Base-by-base conservation (phyloP, 495 filamentous ascomycete genomes). In the Massariosphaeria phaeospora region DNA sequence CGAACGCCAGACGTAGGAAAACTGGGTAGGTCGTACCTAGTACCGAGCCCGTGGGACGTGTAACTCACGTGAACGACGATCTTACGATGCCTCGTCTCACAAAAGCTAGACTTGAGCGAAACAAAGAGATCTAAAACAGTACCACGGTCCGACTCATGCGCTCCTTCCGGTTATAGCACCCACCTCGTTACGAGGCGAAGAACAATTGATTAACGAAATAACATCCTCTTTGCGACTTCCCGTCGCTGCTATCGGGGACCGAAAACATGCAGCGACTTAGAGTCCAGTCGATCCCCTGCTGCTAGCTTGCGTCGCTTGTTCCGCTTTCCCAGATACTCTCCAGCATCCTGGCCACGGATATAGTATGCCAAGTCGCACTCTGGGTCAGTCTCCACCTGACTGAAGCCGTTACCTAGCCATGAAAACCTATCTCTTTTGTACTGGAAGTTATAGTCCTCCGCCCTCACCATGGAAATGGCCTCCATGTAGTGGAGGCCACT, bases 391-490 rank as follows among this genome's bases (percentile, higher is more conserved):
- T 68, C 58, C 9, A 53, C 65, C 48, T 64, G 60, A 13, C 33
- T 49, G 33, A 53, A 60, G 8, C 76, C 76, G 64, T 78, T 75
- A 31, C 75, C 75, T 63, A 79, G 59, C 57, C 72, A 75, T 17
- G 65, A 64, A 65, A 78, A 78, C 24, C 76, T 56, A 43, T 78
- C 76, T 6, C 67, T 66, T 0, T 58, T 54, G 53, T 79, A 77
- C 41, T 64, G 56, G 33, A 77, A 44, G 2, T 77, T 65, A 59
- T 70, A 82, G 57, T 81, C 78, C 43, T 82, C 77, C 27, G 59
- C 66, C 1, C 77, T 69, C 1, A 73, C 67, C 31, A 70, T 60
- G 34, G 70, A 66, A 31, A 81, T 44, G 2, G 72, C 69, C 41
- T 83, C 75, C 43, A 79, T 73, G 60, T 75, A 82, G 48, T 72